phyloP scores from a whole-genome alignment of 306 rosid species.

The Hippophae gyantsensis region DNA sequence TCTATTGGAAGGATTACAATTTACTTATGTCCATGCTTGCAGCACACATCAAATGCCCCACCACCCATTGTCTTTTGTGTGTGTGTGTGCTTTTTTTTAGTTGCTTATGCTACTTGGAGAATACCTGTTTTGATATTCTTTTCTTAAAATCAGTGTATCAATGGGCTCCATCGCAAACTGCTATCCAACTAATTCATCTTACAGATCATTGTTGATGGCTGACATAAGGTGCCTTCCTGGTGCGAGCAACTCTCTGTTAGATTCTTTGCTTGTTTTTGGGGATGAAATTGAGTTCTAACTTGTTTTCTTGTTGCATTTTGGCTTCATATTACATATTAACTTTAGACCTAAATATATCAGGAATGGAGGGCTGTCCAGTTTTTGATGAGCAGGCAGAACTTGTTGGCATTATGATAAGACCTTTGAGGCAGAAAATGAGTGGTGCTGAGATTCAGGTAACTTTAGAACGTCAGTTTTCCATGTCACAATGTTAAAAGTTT shows the following conservation, averaged over 20 bases:
- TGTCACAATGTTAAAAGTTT: constrained; percentile 17
- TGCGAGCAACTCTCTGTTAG: constrained; percentile 24
- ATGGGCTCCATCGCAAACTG: constrained; percentile 78
- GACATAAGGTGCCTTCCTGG: constrained; percentile 95
- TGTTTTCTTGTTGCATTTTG: constrained; percentile 26
- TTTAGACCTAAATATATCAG: constrained; percentile 36
- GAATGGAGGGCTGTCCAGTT: constrained; percentile 91
- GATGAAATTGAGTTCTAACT: constrained; percentile 9
- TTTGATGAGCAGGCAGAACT: constrained; percentile 55
- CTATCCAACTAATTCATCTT: constrained; percentile 55
- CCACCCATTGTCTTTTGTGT: too few relatives aligned
- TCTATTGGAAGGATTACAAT: too few relatives aligned
- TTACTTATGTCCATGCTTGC: too few relatives aligned
- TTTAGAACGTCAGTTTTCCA: constrained; percentile 14
- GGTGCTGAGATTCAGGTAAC: constrained; percentile 91
- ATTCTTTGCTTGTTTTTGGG: background rate
- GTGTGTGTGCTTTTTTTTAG: too few relatives aligned
- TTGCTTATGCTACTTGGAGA: background rate
- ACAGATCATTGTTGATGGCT: constrained; percentile 58
- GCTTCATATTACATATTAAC: constrained; percentile 29
- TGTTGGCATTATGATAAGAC: constrained; percentile 68
- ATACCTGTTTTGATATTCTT: background rate
- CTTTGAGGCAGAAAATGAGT: constrained; percentile 70
- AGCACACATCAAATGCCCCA: too few relatives aligned
- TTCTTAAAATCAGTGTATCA: constrained; percentile 55